A percentile compares a stretch with the other conserved stretches of the same genome.
Conservation (phyloP, 108 stramenopile species). For the Pseudonitzschia multistriata region DNA sequence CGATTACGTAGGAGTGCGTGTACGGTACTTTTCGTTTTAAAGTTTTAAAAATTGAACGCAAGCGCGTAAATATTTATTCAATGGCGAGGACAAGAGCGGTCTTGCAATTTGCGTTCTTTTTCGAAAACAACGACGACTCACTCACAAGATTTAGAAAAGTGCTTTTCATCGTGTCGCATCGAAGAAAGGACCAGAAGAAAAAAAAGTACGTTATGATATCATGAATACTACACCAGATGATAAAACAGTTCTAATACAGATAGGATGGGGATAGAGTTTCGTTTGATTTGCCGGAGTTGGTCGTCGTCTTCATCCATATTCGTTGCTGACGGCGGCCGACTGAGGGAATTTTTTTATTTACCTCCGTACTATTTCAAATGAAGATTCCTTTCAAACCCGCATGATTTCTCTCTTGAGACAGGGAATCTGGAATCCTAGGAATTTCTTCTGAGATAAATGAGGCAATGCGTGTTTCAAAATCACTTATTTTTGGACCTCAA, state of each 20-base stretch:
- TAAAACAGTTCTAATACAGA: not conserved
- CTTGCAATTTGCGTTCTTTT: not conserved
- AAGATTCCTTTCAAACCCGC: slow-evolving; percentile 8
- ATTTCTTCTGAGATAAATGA: slow-evolving; percentile 5
- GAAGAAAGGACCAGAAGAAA: slow-evolving; percentile 33
- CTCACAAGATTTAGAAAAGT: slow-evolving; percentile 40
- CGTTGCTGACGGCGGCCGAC: not conserved
- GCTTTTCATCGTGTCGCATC: slow-evolving; percentile 25
- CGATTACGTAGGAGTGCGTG: too few species aligned
- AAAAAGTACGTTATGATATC: not conserved
- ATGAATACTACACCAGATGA: not conserved
- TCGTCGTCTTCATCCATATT: not conserved
- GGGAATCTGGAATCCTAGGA: slow-evolving; percentile 9
- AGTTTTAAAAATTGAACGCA: not conserved
- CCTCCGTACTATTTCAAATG: slow-evolving; percentile 8
- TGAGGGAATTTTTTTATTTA: not conserved
- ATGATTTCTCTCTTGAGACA: not conserved
- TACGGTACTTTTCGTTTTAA: too few species aligned
- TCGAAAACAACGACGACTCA: not conserved
- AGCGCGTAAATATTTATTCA: not conserved
- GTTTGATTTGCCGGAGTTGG: not conserved
- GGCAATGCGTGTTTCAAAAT: not conserved
- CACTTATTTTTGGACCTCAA: slow-evolving; percentile 11
- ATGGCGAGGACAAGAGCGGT: not conserved
- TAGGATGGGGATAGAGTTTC: not conserved